Base-by-base conservation (phyloP, 306 rosid genomes). In the Corylus americana region DNA sequence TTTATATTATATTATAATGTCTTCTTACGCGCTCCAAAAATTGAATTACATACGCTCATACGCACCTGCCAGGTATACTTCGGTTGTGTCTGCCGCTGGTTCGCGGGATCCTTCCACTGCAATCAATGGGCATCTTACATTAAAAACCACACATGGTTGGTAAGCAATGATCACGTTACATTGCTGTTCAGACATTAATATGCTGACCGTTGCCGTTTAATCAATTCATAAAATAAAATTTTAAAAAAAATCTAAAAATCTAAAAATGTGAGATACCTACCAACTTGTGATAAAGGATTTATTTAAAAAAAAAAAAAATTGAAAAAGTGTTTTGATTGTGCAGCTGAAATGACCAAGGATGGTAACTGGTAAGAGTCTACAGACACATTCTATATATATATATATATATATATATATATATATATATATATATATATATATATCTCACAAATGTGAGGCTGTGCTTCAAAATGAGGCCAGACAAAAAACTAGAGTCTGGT, bases 91-190 rank as follows among this genome's bases (percentile, higher is more conserved):
- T 10, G 37, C 27, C 22, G 66, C 27, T 58, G 66, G 66, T 58
- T 10, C 66, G 2, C 5, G 22, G 31, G 66, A 59, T 20, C 54
- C 54, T 7, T 50, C 12, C 11, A 2, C 58, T 35, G 37, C 55
- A 67, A 67, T 20, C 55, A 18, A 68, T 54, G 67, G 68, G 14
- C 80, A 7, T 68, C 68, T 77, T 55, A 67, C 74, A 27, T 31
- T 20, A 18, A 68, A 42, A 77, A 37, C 80, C 74, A 77, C 20
- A 39, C 67, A 64, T 13, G 70, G 61, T 11, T 37, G 35, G 31
- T 5, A 69, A 22, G 71, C 18, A 37, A 20, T 22, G 7, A 35
- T 63, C 48, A 4, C 31, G 8, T 4, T 20, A 3, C 35, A 58
- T 25, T 11, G 64, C 31, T 58, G 14, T 42, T 42, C 8, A 42